phyloP scores from a whole-genome alignment of 352 stramenopile genomes.

The Phytophthora cryptogea region DNA sequence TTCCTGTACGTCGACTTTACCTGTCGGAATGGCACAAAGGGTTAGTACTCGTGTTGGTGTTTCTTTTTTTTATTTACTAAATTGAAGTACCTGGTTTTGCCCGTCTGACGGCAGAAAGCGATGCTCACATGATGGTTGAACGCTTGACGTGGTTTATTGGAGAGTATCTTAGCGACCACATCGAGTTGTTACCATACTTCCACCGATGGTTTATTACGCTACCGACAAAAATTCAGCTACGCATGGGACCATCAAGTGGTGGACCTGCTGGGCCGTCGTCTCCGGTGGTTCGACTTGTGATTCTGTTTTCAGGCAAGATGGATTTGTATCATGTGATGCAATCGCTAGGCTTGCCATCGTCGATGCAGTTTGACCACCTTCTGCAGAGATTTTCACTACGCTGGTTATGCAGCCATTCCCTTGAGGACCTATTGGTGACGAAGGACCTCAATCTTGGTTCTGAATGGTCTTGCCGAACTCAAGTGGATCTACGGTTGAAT shows the following conservation, averaged over 20 bases:
- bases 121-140: constrained; percentile 46
- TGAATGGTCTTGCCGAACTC: constrained; percentile 56
- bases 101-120: constrained; percentile 41
- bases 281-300: constrained; percentile 60
- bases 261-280: constrained; percentile 20
- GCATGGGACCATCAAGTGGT: constrained; percentile 26
- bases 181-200: constrained; percentile 62
- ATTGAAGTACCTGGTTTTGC: neutral
- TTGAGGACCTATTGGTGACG: constrained; percentile 64
- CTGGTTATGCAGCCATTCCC: constrained; percentile 52
- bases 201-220: constrained; percentile 70
- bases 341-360: constrained; percentile 48
- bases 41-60: constrained; percentile 27
- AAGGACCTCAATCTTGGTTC: constrained; percentile 56
- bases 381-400: constrained; percentile 52
- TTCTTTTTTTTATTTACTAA: neutral
- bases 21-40: constrained; percentile 55
- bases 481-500: constrained; percentile 63
- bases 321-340: constrained; percentile 73
- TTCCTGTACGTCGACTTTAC: constrained; percentile 68
- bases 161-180: constrained; percentile 56
- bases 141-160: constrained; percentile 61
- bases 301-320: constrained; percentile 63
- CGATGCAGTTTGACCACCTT: constrained; percentile 66
- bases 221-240: constrained; percentile 56